Evolutionary conservation across 352 stramenopile species (phyloP), one percentile per base, ranked within the genome.

Genomic region (Salisapilia sapeloensis): DNA sequence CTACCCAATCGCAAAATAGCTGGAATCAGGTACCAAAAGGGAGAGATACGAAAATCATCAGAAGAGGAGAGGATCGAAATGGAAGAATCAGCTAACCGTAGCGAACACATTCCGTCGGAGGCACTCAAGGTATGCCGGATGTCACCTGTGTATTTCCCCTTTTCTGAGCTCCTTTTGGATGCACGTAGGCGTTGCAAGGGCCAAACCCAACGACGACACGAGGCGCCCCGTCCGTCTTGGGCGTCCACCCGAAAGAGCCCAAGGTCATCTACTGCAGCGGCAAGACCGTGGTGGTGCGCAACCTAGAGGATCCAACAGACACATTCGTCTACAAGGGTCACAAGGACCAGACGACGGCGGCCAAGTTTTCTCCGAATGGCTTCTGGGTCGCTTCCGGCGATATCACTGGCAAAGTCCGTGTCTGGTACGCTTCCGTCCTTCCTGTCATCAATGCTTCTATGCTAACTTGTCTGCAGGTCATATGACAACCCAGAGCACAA

Each of bases 401-500:
- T 39, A 46, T 63, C 16, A 76, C 72, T 12, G 90, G 90, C 40
- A 92, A 92, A 47, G 60, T 98, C 3, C 82, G 93, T 16, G 67
- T 98, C 26, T 98, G 93, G 93, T 69, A 49, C 17, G 50, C 35
- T 19, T 1, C 23, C 4, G n/a, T 21, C 35, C 6, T 2, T 16
- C n/a, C 4, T 18, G 4, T 12, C 27, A n/a, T 14, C 25, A 5
- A 10, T 16, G 12, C 16, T 34, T 20, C 6, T 24, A 10, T 13
- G 5, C 3, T 33, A 12, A 16, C 17, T 16, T 30, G 6, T 36
- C 12, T 35, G 12, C 27, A 74, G 59, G 59, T 89, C 87, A 18
- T 96, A 89, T 42, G 92, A 98, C 60, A 95, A 97, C 56, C 84
- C 90, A 32, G 90, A 98, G 50, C 92, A 98, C 53, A 79, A 82